Evolutionary conservation across 352 stramenopile species (phyloP).

Genomic region (Halophytophthora batemanensis): DNA sequence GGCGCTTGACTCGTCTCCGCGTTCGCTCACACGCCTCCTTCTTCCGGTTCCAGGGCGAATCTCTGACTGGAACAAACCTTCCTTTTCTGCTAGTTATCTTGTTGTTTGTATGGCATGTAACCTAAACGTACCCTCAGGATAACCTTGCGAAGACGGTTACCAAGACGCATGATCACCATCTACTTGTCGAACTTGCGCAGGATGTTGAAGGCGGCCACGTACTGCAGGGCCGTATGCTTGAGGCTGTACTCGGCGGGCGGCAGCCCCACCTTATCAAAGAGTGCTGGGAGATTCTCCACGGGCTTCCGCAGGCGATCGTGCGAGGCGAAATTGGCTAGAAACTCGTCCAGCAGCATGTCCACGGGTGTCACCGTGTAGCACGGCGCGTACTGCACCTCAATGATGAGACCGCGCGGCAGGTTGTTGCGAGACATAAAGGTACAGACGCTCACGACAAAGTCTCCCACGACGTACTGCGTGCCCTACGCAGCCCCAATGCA

Average conservation of each 20-base stretch:
- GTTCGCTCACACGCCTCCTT: slow-evolving; percentile 1
- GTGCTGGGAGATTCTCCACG: slow-evolving; percentile 52
- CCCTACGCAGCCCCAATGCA: slow-evolving; percentile 41
- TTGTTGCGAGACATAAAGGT: slow-evolving; percentile 88
- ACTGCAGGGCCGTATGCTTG: slow-evolving; percentile 87
- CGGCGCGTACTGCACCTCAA: slow-evolving; percentile 84
- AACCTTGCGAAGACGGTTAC: background rate
- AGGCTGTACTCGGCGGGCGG: slow-evolving; percentile 72
- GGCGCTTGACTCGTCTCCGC: slow-evolving; percentile 4
- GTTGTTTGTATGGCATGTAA: background rate
- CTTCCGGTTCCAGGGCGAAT: background rate
- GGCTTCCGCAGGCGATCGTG: slow-evolving; percentile 73
- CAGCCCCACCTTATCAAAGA: slow-evolving; percentile 80
- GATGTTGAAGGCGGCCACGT: slow-evolving; percentile 86
- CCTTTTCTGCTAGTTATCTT: background rate
- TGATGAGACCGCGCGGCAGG: slow-evolving; percentile 67
- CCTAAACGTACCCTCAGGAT: background rate
- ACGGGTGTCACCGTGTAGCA: slow-evolving; percentile 74
- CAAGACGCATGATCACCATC: too few relatives aligned
- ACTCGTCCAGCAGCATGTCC: slow-evolving; percentile 84
- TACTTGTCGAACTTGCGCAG: slow-evolving; percentile 81
- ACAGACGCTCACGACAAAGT: slow-evolving; percentile 84
- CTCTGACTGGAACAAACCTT: too few relatives aligned
- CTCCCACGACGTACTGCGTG: slow-evolving; percentile 76
- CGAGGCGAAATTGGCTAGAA: slow-evolving; percentile 64